These are phyloP conservation scores for Malania oleifera DNA, from an alignment of 164 flowering plant genomes.

Conservation along the genomic window DNA sequence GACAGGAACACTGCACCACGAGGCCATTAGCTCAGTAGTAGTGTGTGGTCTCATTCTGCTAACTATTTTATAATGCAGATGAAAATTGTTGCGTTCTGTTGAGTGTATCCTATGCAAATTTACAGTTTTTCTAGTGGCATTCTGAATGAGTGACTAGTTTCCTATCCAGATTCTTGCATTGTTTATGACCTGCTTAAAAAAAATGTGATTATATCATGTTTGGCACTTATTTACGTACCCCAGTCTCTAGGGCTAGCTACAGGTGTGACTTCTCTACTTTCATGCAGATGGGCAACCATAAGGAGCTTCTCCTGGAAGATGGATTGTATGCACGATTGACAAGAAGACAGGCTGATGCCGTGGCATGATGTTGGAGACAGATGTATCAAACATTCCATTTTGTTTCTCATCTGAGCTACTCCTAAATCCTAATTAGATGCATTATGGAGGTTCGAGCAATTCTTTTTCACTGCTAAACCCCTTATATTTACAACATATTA, in stretches of 20 bases:
- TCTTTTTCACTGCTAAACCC: constrained; percentile 6
- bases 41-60: too few relatives aligned
- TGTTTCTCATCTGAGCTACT: not conserved
- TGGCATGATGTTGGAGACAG: constrained; percentile 35
- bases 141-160: too few relatives aligned
- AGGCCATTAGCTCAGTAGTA: too few relatives aligned
- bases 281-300: constrained; percentile 71
- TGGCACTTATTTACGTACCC: too few relatives aligned
- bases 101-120: too few relatives aligned
- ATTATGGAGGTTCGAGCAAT: constrained; percentile 3
- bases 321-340: constrained; percentile 76
- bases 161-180: too few relatives aligned
- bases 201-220: not conserved
- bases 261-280: constrained; percentile 1
- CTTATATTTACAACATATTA: too few relatives aligned
- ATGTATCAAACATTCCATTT: not conserved
- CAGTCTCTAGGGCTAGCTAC: not conserved
- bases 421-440: constrained; percentile 2
- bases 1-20: too few relatives aligned
- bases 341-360: constrained; percentile 71
- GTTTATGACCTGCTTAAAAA: not conserved
- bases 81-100: too few relatives aligned
- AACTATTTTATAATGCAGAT: too few relatives aligned
- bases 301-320: constrained; percentile 56
- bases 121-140: too few relatives aligned